Percentiles rank a stretch among this genome's conserved stretches.
These are phyloP conservation scores for Mikania micrantha DNA, from an alignment of 129 eudicot species.

Conservation along the genomic window DNA sequence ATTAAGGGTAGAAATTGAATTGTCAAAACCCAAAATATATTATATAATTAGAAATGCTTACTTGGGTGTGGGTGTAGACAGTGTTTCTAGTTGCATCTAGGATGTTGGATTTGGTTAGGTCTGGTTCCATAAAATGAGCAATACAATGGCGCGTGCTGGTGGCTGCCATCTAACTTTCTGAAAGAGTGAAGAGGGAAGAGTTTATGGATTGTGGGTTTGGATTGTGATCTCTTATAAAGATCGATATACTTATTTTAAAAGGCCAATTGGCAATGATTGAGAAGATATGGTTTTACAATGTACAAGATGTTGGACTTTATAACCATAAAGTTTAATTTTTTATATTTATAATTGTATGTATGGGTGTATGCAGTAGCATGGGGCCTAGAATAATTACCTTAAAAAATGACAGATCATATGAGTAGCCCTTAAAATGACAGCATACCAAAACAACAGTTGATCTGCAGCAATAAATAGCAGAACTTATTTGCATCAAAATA, in stretches of 20 bases:
- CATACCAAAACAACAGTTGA: neutral
- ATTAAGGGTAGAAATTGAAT: neutral
- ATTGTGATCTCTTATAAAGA: neutral
- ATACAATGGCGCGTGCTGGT: constrained; percentile 30
- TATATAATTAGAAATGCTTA: constrained; percentile 11
- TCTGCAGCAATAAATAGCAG: neutral
- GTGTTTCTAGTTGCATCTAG: constrained; percentile 30
- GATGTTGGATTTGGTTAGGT: constrained; percentile 29
- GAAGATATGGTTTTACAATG: neutral
- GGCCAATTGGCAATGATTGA: neutral
- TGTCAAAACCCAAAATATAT: neutral
- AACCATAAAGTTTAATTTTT: neutral
- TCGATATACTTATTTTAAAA: neutral
- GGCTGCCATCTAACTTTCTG: constrained; percentile 27
- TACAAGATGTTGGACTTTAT: neutral
- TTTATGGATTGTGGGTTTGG: neutral
- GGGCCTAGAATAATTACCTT: constrained; percentile 1
- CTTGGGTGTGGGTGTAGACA: constrained; percentile 33
- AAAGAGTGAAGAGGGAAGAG: neutral
- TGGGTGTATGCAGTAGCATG: neutral
- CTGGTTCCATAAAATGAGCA: constrained; percentile 39
- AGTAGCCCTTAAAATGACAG: neutral
- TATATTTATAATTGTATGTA: neutral
- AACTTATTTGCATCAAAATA: neutral
- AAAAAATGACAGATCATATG: neutral